Evolutionary conservation across 495 filamentous ascomycete species (phyloP).

Genomic region (Penicillium longicatenatum): DNA sequence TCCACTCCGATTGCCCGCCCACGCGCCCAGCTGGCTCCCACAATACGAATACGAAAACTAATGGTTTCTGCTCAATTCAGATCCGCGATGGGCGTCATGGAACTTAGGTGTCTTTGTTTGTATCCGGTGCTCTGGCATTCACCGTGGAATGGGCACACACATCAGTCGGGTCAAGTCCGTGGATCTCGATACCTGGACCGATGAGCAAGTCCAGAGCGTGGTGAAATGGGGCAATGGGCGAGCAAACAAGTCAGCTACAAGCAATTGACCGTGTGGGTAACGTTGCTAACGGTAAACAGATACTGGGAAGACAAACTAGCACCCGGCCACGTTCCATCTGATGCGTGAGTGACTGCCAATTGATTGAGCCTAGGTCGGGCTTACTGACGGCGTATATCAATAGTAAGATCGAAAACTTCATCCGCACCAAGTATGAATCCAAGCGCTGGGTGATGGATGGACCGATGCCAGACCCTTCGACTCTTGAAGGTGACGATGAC

Average conservation of each 20-base stretch:
- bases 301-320: constrained; percentile 97
- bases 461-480: constrained; percentile 84
- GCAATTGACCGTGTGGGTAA: constrained; percentile 9
- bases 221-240: constrained; percentile 91
- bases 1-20: constrained; percentile 16
- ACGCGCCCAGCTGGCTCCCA: not conserved
- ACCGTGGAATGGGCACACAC: constrained; percentile 97
- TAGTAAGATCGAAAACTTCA: constrained; percentile 98
- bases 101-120: constrained; percentile 95
- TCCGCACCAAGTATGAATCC: constrained; percentile 96
- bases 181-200: constrained; percentile 96
- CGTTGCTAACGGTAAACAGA: constrained; percentile 39
- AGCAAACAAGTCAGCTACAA: constrained; percentile 76
- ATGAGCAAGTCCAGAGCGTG: constrained; percentile 92
- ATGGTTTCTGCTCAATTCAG: constrained; percentile 42
- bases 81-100: constrained; percentile 98
- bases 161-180: constrained; percentile 98
- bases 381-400: constrained; percentile 6
- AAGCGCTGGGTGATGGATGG: constrained; percentile 99
- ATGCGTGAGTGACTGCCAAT: constrained; percentile 60
- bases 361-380: constrained; percentile 1
- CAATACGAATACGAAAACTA: constrained; percentile 3
- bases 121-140: constrained; percentile 97
- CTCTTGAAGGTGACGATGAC: constrained; percentile 80
- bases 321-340: constrained; percentile 90